A percentile compares a stretch with the other conserved stretches of the same genome.
Evolutionary conservation across 1,139 yeast species (phyloP).

Genomic region (Taphrina flavorubra): DNA sequence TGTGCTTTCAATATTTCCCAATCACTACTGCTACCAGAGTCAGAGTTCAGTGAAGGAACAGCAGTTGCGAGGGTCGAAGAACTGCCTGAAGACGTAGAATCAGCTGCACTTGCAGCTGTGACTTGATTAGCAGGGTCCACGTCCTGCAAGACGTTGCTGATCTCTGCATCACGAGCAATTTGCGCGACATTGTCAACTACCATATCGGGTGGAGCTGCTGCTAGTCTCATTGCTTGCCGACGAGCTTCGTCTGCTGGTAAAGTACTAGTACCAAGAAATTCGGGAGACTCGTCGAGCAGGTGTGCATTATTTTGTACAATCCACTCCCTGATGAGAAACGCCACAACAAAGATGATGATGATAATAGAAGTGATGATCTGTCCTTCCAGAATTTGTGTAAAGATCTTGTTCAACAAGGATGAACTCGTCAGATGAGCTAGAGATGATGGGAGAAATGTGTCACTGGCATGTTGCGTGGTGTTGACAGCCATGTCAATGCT

Average conservation of each 20-base stretch:
- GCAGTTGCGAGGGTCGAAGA: neutral
- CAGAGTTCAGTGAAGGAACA: neutral
- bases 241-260: constrained; percentile 6
- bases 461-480: neutral
- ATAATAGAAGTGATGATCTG: constrained; percentile 49
- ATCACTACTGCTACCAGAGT: constrained; percentile 8
- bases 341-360: constrained; percentile 48
- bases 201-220: constrained; percentile 3
- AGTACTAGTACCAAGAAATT: neutral
- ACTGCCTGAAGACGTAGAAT: neutral
- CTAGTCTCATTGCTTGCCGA: constrained; percentile 12
- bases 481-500: neutral
- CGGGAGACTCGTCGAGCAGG: constrained; percentile 39
- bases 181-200: neutral
- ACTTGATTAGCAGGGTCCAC: neutral
- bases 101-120: neutral
- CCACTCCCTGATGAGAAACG: constrained; percentile 53
- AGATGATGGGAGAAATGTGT: constrained; percentile 14
- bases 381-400: constrained; percentile 50
- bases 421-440: constrained; percentile 26
- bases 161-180: neutral
- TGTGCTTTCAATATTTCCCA: constrained; percentile 25
- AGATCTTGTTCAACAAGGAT: constrained; percentile 34
- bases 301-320: constrained; percentile 47
- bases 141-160: neutral